Evolutionary conservation across 2,329 filamentous ascomycete species (phyloP).

Genomic region (Ophiostoma himal-ulmi): DNA sequence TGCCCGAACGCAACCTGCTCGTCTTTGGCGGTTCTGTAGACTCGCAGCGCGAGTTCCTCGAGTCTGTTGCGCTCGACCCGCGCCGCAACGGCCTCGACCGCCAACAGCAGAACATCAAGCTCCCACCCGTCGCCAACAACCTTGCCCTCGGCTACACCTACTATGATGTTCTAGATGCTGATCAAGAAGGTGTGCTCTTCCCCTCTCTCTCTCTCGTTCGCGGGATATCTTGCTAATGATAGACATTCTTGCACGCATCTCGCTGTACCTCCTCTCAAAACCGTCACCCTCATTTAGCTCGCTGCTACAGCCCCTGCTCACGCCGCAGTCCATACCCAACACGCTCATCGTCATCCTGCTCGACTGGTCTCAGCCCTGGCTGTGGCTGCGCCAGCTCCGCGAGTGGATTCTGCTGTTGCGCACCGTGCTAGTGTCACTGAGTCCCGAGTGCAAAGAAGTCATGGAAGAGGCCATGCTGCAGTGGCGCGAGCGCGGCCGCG

Average conservation of each 20-base stretch:
- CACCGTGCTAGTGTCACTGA: slow-evolving; percentile 67
- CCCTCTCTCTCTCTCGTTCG: slow-evolving; percentile 8
- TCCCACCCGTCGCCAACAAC: slow-evolving; percentile 78
- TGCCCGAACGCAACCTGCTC: slow-evolving; percentile 87
- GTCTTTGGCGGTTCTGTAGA: slow-evolving; percentile 79
- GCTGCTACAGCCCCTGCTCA: slow-evolving; percentile 77
- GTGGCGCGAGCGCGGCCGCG: slow-evolving; percentile 71
- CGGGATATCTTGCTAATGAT: background rate
- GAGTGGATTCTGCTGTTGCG: slow-evolving; percentile 84
- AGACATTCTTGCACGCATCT: slow-evolving; percentile 88
- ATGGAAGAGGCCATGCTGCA: slow-evolving; percentile 80
- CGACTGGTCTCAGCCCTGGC: slow-evolving; percentile 91
- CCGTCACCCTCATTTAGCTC: slow-evolving; percentile 77
- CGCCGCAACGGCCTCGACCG: slow-evolving; percentile 50
- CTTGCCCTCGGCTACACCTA: slow-evolving; percentile 94
- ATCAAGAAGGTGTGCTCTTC: slow-evolving; percentile 74
- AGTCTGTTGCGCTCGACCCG: slow-evolving; percentile 52
- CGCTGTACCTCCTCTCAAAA: slow-evolving; percentile 80
- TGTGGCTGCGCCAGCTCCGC: slow-evolving; percentile 81
- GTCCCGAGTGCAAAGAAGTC: slow-evolving; percentile 68
- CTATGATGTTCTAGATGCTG: slow-evolving; percentile 86
- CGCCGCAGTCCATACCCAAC: slow-evolving; percentile 74
- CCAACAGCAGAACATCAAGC: slow-evolving; percentile 39
- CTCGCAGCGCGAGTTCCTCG: slow-evolving; percentile 78
- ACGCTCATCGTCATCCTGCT: slow-evolving; percentile 86